These are phyloP conservation scores for Schizophyllum commune DNA, from an alignment of 1,284 basidiomycete genomes.

Conservation along the genomic window DNA sequence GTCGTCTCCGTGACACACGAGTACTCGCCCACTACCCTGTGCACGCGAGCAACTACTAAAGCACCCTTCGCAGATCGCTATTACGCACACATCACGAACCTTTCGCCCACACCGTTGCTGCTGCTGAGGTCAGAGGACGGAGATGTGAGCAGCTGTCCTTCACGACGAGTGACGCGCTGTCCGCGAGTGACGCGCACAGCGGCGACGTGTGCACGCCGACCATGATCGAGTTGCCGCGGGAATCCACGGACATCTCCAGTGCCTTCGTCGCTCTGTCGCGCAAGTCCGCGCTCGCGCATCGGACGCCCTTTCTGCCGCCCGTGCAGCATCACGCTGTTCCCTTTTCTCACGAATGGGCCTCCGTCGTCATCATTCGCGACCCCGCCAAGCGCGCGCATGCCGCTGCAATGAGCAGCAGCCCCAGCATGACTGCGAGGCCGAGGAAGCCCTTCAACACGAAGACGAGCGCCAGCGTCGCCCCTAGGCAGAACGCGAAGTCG, in stretches of 20 bases:
- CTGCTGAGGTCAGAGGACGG: too few relatives aligned
- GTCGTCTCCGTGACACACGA: conserved; percentile 14
- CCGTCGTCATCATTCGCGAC: conserved; percentile 34
- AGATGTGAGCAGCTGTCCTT: too few relatives aligned
- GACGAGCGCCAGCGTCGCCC: neutral
- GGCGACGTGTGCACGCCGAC: neutral
- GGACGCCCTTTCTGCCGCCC: conserved; percentile 8
- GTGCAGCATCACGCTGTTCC: conserved; percentile 18
- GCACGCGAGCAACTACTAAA: conserved; percentile 16
- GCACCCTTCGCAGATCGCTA: conserved; percentile 34
- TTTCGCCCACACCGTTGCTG: neutral
- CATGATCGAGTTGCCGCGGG: conserved; percentile 2
- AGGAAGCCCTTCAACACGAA: conserved; percentile 27
- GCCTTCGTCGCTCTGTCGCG: conserved; percentile 5
- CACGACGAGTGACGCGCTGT: neutral
- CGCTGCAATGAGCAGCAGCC: conserved; percentile 31
- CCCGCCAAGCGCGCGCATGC: conserved; percentile 39
- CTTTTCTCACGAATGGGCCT: conserved; percentile 24
- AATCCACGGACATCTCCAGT: conserved; percentile 1
- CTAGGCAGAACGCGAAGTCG: neutral
- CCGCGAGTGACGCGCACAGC: neutral
- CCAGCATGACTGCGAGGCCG: conserved; percentile 41
- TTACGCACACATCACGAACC: conserved; percentile 6
- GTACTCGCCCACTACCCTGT: conserved; percentile 18
- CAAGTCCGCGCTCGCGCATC: conserved; percentile 10